phyloP scores from a whole-genome alignment of 2,329 filamentous ascomycete species.

The Penicillium sumatraense region DNA sequence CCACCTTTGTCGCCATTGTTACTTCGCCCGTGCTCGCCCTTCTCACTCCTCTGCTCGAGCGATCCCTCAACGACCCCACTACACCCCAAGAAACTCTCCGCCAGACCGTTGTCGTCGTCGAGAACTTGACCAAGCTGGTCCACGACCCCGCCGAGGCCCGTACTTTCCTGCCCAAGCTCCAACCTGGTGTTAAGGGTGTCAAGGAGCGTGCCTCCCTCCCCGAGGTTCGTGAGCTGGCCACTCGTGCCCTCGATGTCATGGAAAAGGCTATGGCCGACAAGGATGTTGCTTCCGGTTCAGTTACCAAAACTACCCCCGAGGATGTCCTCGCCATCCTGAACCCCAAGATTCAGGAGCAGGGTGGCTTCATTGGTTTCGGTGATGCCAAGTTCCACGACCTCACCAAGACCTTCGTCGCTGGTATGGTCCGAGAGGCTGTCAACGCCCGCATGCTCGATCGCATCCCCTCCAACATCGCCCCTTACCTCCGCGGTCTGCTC shows the following conservation, averaged over 20 bases:
- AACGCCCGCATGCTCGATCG: constrained; percentile 80
- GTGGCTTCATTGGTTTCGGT: constrained; percentile 66
- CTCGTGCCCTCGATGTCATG: constrained; percentile 82
- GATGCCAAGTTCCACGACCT: constrained; percentile 66
- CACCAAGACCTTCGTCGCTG: constrained; percentile 74
- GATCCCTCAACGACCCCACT: constrained; percentile 86
- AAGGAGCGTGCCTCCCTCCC: constrained; percentile 87
- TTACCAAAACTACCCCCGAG: constrained; percentile 67
- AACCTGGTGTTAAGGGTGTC: constrained; percentile 89
- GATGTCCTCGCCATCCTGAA: constrained; percentile 79
- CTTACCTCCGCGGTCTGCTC: constrained; percentile 76
- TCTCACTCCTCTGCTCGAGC: constrained; percentile 90
- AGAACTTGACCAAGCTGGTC: constrained; percentile 97
- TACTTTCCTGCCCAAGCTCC: constrained; percentile 91
- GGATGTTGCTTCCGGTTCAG: constrained; percentile 57
- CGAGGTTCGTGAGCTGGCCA: constrained; percentile 89
- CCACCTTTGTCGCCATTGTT: constrained; percentile 96
- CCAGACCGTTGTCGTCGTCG: constrained; percentile 93
- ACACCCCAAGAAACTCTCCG: constrained; percentile 93
- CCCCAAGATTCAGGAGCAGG: constrained; percentile 72
- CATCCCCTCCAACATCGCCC: constrained; percentile 69
- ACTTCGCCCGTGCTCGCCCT: constrained; percentile 94
- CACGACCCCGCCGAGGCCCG: constrained; percentile 94
- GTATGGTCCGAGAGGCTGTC: constrained; percentile 85
- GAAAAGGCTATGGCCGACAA: constrained; percentile 85